A percentile compares a stretch with the other conserved stretches of the same genome.
Evolutionary conservation across 1,284 basidiomycete species (phyloP).

Genomic region (Flammula alnicola): DNA sequence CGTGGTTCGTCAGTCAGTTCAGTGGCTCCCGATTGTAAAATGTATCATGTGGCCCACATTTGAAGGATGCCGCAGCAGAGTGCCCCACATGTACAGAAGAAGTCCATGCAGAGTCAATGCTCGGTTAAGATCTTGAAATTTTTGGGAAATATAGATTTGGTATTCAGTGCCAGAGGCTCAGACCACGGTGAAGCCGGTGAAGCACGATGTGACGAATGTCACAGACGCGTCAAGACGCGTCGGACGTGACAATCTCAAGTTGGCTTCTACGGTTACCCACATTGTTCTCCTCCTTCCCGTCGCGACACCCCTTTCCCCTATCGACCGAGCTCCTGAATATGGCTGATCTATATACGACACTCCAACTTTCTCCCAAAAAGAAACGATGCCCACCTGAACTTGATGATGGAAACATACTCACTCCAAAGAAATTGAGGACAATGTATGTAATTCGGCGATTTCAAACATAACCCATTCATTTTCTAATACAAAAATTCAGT

Average conservation of each 20-base stretch:
- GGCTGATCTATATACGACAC: conserved; percentile 64
- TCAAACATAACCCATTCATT: conserved; percentile 11
- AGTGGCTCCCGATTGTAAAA: too few species aligned
- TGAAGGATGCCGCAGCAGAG: conserved; percentile 10
- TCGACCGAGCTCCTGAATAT: conserved; percentile 36
- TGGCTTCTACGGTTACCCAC: neutral
- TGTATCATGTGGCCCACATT: too few species aligned
- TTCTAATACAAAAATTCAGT: conserved; percentile 34
- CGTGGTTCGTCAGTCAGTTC: too few species aligned
- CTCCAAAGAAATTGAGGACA: conserved; percentile 69
- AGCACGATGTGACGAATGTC: conserved; percentile 16
- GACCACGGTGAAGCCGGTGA: too few species aligned
- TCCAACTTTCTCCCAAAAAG: conserved; percentile 69
- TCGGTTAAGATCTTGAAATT: too few species aligned
- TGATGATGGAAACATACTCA: conserved; percentile 57
- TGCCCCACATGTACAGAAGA: neutral
- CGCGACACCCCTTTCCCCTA: conserved; percentile 30
- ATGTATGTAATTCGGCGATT: conserved; percentile 46
- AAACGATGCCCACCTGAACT: conserved; percentile 55
- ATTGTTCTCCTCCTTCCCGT: conserved; percentile 3
- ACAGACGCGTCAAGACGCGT: conserved; percentile 28
- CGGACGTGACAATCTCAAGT: conserved; percentile 6
- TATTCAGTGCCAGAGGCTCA: too few species aligned
- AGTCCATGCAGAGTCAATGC: conserved; percentile 1
- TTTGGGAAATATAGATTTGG: too few species aligned